These are phyloP conservation scores for Suhomyces panamericanus DNA, from an alignment of 1,139 yeast species.

Conservation along the genomic window DNA sequence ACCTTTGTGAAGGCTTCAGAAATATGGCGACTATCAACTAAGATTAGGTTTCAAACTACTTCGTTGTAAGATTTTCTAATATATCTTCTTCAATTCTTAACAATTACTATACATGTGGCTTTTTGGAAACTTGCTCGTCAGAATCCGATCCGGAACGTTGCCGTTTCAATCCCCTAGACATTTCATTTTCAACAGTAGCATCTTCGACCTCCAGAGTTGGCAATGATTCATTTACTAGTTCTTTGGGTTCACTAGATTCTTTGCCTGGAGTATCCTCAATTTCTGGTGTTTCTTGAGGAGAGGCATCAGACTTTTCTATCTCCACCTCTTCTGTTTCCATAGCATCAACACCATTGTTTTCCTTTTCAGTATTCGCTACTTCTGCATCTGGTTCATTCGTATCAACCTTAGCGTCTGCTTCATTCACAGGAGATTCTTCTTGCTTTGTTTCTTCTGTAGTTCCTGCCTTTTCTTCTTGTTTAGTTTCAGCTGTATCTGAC, in stretches of 20 bases:
- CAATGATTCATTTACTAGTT: neutral
- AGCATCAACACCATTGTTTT: neutral
- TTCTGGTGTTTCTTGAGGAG: neutral
- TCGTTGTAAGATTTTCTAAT: no score
- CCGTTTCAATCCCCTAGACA: conserved; percentile 5
- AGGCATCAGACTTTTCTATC: neutral
- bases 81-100: neutral
- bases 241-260: neutral
- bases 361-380: neutral
- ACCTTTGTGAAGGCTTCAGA: no score
- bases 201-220: neutral
- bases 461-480: neutral
- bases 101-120: neutral
- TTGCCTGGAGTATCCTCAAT: neutral
- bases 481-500: no score
- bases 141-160: conserved; percentile 5
- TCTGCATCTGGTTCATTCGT: neutral
- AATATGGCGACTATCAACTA: no score
- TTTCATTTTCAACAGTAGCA: neutral
- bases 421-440: no score
- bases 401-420: no score
- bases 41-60: no score
- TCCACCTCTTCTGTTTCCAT: conserved; percentile 7
- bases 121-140: neutral
- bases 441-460: neutral